Base-by-base conservation (phyloP, 345 rosid genomes). In the Trapa bicornis region DNA sequence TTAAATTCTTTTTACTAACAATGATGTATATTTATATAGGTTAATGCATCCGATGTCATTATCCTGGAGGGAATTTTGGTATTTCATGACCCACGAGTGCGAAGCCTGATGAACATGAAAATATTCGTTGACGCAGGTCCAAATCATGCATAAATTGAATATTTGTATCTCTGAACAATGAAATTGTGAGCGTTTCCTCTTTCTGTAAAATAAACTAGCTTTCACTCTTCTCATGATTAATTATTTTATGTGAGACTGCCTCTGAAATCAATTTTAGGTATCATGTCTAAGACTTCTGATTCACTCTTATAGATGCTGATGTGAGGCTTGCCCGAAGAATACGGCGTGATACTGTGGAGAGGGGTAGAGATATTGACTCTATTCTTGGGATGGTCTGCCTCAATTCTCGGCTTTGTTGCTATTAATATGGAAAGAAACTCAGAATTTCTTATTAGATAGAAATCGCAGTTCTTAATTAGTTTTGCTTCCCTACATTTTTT, bases 241-340 rank as follows among this genome's bases (percentile, higher is more conserved):
- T 1, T 58, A 3, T 33, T 37, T 37, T 67, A 32, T 48, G n/a
- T 22, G 29, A 22, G 29, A 22, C 29, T 22, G 29, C 29, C 29
- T 22, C 29, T 35, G 8, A 14, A 13, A 11, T 29, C 15, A 47
- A 16, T 45, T 32, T 64, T 61, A 12, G 33, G 15, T 4, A 29
- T 47, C 62, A 50, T 45, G 65, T 48, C 39, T 70, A 8, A 13
- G 35, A 37, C 39, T 48, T 42, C 57, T 73, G 48, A 38, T 54
- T 56, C 65, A 41, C 80, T 68, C 15, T 80, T 81, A 43, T 83
- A 95, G 99, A 95, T 87, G 96, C 97, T 73, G 99, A 95, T 82
- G 99, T 91, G 79, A 91, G 99, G 83, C 97, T 95, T 80, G 99
- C 99, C 81, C 96, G 99, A 41, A 85, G 99, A 83, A 89, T 95